Base-by-base conservation (phyloP, 2,329 filamentous ascomycete species). In the Aspergillus luchuensis region DNA sequence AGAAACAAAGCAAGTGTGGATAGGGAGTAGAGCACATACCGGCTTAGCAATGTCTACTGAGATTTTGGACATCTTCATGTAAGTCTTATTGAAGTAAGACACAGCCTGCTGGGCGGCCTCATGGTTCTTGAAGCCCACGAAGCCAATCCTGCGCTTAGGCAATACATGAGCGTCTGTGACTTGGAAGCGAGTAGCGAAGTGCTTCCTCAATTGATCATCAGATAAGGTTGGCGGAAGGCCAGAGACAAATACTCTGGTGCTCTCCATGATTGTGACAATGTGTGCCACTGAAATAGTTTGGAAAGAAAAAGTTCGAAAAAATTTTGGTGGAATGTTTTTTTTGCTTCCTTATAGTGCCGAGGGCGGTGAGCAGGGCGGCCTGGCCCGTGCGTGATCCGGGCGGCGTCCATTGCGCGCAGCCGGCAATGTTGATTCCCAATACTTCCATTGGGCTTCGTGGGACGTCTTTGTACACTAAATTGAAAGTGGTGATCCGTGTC, bases 61-160 rank as follows among this genome's bases (percentile, higher is more conserved):
- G 71, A 99, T 92, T 81, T 89, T 96, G 60, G 93, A 97, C 91
- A 97, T 95, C 69, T 92, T 91, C 71, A 99, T 92, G 78, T 92
- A 99, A 65, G 93, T 89, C 75, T 87, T 91, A 82, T 99, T 93
- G 83, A 97, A 97, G 81, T 97, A 96, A 77, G 91, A 93, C 74
- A 96, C 90, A 48, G 95, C 94, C 72, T 88, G 86, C 59, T 86
- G 82, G 59, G 95, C 95, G 74, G 91, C 89, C 63, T 94, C 87
- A 13, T 90, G 81, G 55, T 86, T 91, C 79, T 91, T 93, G 83
- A 94, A 98, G 64, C 95, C 95, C 62, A 99, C 87, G 83, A 97
- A 99, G 69, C 93, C 95, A 77, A 99, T 97, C 68, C 93, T 87
- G 71, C 95, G 87, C 72, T 92, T 88, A 5, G 91, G 87, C 73